Conservation (phyloP, 1,284 basidiomycete genomes). For the Ganoderma sinense region DNA sequence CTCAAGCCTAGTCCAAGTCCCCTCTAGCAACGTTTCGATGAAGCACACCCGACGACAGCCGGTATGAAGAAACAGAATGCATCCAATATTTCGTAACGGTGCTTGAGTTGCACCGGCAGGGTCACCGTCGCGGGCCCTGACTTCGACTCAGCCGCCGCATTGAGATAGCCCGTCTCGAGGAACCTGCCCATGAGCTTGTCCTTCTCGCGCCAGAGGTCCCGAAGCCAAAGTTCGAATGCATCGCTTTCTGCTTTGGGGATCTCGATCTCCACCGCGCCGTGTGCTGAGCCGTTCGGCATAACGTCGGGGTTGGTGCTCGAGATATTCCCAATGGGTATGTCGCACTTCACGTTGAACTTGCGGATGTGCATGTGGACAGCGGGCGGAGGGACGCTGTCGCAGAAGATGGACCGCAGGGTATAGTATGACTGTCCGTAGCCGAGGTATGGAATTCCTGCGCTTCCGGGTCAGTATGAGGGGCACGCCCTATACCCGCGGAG, state of each 20-base stretch:
- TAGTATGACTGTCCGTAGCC: constrained; percentile 87
- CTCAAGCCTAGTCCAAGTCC: neutral
- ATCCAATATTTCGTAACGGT: constrained; percentile 61
- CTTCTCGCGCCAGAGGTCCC: constrained; percentile 85
- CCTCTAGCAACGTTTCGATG: constrained; percentile 42
- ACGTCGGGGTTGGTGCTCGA: constrained; percentile 46
- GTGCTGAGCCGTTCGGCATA: constrained; percentile 40
- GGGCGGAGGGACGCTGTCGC: constrained; percentile 85
- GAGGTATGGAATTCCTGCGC: constrained; percentile 64
- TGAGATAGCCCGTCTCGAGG: constrained; percentile 56
- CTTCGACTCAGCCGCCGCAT: constrained; percentile 19
- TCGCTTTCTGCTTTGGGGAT: constrained; percentile 73
- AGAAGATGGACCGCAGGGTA: constrained; percentile 90
- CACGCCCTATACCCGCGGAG: neutral
- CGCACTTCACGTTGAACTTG: constrained; percentile 69
- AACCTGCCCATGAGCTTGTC: constrained; percentile 78
- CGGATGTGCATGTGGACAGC: constrained; percentile 88
- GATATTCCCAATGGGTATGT: constrained; percentile 73
- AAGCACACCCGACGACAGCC: constrained; percentile 59
- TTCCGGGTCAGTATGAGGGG: neutral
- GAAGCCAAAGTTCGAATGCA: constrained; percentile 86
- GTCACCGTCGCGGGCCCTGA: constrained; percentile 45
- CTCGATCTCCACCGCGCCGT: constrained; percentile 58
- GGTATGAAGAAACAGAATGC: constrained; percentile 79
- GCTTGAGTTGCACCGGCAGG: constrained; percentile 66